phyloP scores from a whole-genome alignment of 805 yeast genomes.

The Cyberlindnera maritima region DNA sequence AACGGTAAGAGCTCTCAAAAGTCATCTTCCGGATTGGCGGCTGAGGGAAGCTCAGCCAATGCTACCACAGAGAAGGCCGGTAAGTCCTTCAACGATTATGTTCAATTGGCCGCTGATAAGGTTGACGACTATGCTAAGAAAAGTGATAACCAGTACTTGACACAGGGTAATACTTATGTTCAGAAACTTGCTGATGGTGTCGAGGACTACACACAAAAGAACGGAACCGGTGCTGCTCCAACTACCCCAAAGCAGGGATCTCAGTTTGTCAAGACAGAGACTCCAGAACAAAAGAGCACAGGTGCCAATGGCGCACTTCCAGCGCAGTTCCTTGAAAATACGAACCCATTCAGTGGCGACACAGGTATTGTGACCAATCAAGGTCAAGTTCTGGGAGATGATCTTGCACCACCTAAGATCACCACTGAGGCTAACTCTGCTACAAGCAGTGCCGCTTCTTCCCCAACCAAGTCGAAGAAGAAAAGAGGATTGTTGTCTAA shows the following conservation, averaged over 20 bases:
- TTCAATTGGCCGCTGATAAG: conserved; percentile 19
- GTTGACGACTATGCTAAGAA: conserved; percentile 16
- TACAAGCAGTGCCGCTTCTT: conserved; percentile 10
- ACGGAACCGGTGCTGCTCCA: neutral
- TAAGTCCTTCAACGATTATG: conserved; percentile 10
- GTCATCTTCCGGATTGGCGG: neutral
- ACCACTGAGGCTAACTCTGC: conserved; percentile 3
- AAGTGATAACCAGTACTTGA: conserved; percentile 12
- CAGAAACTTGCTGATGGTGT: conserved; percentile 18
- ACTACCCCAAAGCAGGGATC: conserved; percentile 1
- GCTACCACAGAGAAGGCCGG: conserved; percentile 11
- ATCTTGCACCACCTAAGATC: conserved; percentile 13
- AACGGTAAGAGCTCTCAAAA: neutral
- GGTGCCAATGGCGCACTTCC: neutral
- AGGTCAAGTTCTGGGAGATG: conserved; percentile 1
- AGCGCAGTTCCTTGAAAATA: conserved; percentile 7
- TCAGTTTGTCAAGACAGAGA: conserved; percentile 1
- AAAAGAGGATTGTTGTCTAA: conserved; percentile 19
- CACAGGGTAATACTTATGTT: conserved; percentile 12
- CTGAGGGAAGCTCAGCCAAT: neutral
- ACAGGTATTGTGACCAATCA: conserved; percentile 6
- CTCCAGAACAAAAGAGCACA: conserved; percentile 1
- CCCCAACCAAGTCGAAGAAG: conserved; percentile 19
- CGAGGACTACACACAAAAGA: conserved; percentile 12
- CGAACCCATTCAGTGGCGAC: conserved; percentile 5